Evolutionary conservation across 2,329 filamentous ascomycete genomes (phyloP).

Genomic region (Colletotrichum cordylinicola): DNA sequence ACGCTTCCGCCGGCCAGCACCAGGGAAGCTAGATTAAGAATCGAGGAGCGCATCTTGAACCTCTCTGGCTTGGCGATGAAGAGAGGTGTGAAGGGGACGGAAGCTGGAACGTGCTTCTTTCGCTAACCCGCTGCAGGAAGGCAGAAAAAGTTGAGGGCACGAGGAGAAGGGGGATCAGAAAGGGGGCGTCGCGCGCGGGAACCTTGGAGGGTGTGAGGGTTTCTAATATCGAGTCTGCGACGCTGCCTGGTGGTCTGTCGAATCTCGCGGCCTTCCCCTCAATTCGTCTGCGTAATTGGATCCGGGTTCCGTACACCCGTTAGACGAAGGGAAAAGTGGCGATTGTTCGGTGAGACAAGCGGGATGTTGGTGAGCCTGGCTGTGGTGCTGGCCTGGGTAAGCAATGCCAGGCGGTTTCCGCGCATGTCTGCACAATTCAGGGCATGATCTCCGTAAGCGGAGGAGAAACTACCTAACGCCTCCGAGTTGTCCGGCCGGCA

Average conservation of each 20-base stretch:
- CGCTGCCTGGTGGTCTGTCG: not conserved
- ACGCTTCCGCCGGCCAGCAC: not conserved
- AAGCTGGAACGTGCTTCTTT: not conserved
- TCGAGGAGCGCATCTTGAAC: not conserved
- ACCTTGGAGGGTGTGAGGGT: not conserved
- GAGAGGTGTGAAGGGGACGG: not conserved
- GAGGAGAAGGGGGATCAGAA: not conserved
- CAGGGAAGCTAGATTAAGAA: not conserved
- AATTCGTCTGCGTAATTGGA: not conserved
- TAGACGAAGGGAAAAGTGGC: not conserved
- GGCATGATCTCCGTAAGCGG: not conserved
- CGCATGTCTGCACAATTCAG: not conserved
- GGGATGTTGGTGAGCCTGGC: not conserved
- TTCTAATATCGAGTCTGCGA: slow-evolving; percentile 4
- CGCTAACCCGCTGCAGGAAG: not conserved
- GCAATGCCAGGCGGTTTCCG: not conserved
- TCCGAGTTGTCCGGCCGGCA: not conserved
- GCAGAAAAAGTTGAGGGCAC: not conserved
- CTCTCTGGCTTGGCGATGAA: not conserved
- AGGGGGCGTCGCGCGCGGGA: not conserved
- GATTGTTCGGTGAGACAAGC: not conserved
- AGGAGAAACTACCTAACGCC: not conserved
- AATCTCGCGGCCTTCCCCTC: not conserved
- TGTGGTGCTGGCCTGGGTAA: not conserved
- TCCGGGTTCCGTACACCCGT: not conserved